A percentile compares a stretch with the other conserved stretches of the same genome.
phyloP scores from a whole-genome alignment of 345 rosid species.

The Citrus trifoliata region DNA sequence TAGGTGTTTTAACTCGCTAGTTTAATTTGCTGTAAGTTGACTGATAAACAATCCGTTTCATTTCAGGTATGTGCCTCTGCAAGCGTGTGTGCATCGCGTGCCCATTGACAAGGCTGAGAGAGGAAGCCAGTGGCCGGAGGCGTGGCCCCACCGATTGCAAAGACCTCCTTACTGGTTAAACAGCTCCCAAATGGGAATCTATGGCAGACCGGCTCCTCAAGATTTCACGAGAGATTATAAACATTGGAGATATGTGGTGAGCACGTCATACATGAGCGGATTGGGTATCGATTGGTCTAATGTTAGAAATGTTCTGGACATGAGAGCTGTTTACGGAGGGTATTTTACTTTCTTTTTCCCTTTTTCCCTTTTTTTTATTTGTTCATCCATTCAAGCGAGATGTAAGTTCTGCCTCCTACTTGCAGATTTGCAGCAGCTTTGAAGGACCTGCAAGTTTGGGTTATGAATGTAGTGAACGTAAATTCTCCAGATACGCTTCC shows the following conservation, averaged over 20 bases:
- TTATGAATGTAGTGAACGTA: slow-evolving; percentile 71
- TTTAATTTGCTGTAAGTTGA: no score
- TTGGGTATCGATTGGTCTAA: slow-evolving; percentile 81
- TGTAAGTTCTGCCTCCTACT: neutral
- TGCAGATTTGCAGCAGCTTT: slow-evolving; percentile 86
- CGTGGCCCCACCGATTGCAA: slow-evolving; percentile 69
- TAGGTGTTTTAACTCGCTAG: slow-evolving; percentile 16
- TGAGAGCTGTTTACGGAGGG: slow-evolving; percentile 97
- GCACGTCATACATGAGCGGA: slow-evolving; percentile 60
- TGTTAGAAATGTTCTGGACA: slow-evolving; percentile 89
- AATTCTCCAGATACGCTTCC: slow-evolving; percentile 91
- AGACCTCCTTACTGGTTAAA: slow-evolving; percentile 78
- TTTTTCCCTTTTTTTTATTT: neutral
- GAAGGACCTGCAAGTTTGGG: slow-evolving; percentile 76
- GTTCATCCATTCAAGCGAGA: neutral
- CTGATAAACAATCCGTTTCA: neutral
- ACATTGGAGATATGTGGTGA: slow-evolving; percentile 79
- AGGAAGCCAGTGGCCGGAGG: slow-evolving; percentile 72
- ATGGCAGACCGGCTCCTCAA: slow-evolving; percentile 81
- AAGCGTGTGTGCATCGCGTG: slow-evolving; percentile 72
- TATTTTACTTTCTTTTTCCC: slow-evolving; percentile 16
- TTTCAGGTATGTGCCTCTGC: slow-evolving; percentile 86
- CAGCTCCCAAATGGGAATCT: slow-evolving; percentile 88
- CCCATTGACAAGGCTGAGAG: slow-evolving; percentile 47
- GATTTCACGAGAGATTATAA: slow-evolving; percentile 71